Conservation (phyloP, 2,329 filamentous ascomycete species). For the Microcyclospora pomicola region DNA sequence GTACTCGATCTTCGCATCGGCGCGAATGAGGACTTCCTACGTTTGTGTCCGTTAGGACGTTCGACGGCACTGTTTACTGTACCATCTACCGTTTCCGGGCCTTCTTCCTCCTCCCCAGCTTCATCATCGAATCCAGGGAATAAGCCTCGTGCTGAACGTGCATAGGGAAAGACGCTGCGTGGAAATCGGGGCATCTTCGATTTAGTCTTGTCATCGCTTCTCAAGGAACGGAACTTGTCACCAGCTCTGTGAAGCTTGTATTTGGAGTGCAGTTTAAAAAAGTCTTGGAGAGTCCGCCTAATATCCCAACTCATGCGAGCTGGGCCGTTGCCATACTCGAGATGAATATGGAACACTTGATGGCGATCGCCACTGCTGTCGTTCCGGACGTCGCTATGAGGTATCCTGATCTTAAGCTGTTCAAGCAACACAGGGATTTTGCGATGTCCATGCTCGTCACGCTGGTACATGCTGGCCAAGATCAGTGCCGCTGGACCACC, state of each 20-base stretch:
- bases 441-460: slow-evolving; percentile 90
- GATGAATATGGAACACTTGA: slow-evolving; percentile 74
- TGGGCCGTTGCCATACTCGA: slow-evolving; percentile 91
- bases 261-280: slow-evolving; percentile 81
- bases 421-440: slow-evolving; percentile 89
- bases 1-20: slow-evolving; percentile 42
- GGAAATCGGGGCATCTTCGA: slow-evolving; percentile 85
- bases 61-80: slow-evolving; percentile 45
- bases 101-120: slow-evolving; percentile 42
- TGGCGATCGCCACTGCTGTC: slow-evolving; percentile 51
- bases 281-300: slow-evolving; percentile 72
- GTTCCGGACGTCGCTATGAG: slow-evolving; percentile 59
- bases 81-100: slow-evolving; percentile 41
- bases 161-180: slow-evolving; percentile 74
- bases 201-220: slow-evolving; percentile 46
- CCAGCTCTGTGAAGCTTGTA: slow-evolving; percentile 81
- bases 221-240: slow-evolving; percentile 62
- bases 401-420: slow-evolving; percentile 79
- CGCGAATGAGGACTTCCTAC: slow-evolving; percentile 41
- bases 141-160: slow-evolving; percentile 52
- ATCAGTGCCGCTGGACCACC: slow-evolving; percentile 88
- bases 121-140: slow-evolving; percentile 61
- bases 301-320: slow-evolving; percentile 97
- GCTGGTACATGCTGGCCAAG: slow-evolving; percentile 92
- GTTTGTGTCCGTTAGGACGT: slow-evolving; percentile 32